Evolutionary conservation across 2,329 filamentous ascomycete species (phyloP).

Genomic region (Scopulariopsis brevicaulis): DNA sequence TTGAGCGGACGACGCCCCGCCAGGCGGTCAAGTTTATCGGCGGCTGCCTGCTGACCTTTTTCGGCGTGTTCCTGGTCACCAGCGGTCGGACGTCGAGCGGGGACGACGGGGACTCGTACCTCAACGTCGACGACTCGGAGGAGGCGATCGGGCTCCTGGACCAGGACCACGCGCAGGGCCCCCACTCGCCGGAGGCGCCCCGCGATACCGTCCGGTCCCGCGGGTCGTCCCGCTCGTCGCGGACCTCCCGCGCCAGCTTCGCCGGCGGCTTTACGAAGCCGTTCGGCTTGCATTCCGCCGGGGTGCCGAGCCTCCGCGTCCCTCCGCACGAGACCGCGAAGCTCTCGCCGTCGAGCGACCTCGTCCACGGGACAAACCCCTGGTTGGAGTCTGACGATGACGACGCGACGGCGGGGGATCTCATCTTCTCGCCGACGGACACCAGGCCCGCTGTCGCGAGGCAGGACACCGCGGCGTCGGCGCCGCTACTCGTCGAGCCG

Average conservation of each 20-base stretch:
- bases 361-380: slow-evolving; percentile 11
- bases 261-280: slow-evolving; percentile 23
- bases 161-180: slow-evolving; percentile 27
- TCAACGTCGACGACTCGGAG: slow-evolving; percentile 42
- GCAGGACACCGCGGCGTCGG: slow-evolving; percentile 11
- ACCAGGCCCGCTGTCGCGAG: not conserved
- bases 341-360: slow-evolving; percentile 1
- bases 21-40: slow-evolving; percentile 78
- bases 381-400: slow-evolving; percentile 21
- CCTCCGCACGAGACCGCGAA: slow-evolving; percentile 6
- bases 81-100: slow-evolving; percentile 57
- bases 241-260: slow-evolving; percentile 32
- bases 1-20: slow-evolving; percentile 65
- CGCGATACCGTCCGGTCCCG: slow-evolving; percentile 21
- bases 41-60: slow-evolving; percentile 85
- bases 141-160: slow-evolving; percentile 49
- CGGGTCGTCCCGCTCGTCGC: slow-evolving; percentile 13
- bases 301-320: slow-evolving; percentile 22
- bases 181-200: slow-evolving; percentile 5
- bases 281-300: slow-evolving; percentile 20
- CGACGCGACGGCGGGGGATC: slow-evolving; percentile 16
- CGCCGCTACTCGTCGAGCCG: slow-evolving; percentile 8
- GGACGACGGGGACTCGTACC: slow-evolving; percentile 44
- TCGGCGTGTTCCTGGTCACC: slow-evolving; percentile 95
- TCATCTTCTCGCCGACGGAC: slow-evolving; percentile 4